Evolutionary conservation across 352 stramenopile species (phyloP).

Genomic region (Blastocystis sp.): DNA sequence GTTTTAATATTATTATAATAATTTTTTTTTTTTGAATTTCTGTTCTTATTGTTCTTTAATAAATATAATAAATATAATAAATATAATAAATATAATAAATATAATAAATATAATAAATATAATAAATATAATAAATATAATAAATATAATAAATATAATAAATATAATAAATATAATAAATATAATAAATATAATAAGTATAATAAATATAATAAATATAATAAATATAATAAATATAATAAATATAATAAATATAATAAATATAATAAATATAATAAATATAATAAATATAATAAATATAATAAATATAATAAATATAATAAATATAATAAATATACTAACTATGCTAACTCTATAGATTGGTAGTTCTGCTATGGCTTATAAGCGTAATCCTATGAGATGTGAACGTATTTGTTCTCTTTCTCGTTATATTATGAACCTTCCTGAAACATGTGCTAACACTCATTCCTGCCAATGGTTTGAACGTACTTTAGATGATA

Average conservation of each 20-base stretch:
- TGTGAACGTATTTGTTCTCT: constrained; percentile 88
- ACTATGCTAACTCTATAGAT: too few relatives aligned
- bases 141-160: too few relatives aligned
- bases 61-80: too few relatives aligned
- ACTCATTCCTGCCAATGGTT: constrained; percentile 94
- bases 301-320: not conserved
- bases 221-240: too few relatives aligned
- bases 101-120: too few relatives aligned
- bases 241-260: too few relatives aligned
- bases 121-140: too few relatives aligned
- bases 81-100: too few relatives aligned
- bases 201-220: constrained; percentile 58
- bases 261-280: too few relatives aligned
- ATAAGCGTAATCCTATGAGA: constrained; percentile 98
- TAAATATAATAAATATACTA: not conserved
- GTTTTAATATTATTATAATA: not conserved
- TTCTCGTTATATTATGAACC: constrained; percentile 83
- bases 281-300: not conserved
- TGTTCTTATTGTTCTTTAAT: not conserved
- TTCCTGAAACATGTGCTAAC: constrained; percentile 80
- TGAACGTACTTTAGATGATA: constrained; percentile 94
- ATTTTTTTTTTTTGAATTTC: constrained; percentile 6
- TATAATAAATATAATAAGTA: constrained; percentile 46
- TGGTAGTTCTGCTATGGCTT: constrained; percentile 90
- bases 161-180: too few relatives aligned